phyloP scores from a whole-genome alignment of 1,284 basidiomycete genomes.

The Ganoderma resinaceum region DNA sequence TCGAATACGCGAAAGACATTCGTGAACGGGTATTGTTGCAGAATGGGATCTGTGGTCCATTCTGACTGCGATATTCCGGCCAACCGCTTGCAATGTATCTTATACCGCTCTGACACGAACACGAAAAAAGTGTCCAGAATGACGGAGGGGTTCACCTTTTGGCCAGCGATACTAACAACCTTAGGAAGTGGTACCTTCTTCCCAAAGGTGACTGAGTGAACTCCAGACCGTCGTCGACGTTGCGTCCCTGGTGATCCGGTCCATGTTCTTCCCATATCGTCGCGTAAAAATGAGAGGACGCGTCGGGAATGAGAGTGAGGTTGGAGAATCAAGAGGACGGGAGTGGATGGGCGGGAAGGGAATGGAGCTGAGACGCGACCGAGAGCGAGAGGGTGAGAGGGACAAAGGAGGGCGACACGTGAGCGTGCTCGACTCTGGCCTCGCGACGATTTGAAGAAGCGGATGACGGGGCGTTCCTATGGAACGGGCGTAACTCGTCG shows the following conservation, averaged over 20 bases:
- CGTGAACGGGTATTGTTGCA: conserved; percentile 46
- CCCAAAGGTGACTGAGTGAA: conserved; percentile 5
- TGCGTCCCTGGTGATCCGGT: neutral
- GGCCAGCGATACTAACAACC: conserved; percentile 37
- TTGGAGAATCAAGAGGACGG: neutral
- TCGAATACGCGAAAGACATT: conserved; percentile 53
- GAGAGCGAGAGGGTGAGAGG: neutral
- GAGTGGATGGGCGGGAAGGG: neutral
- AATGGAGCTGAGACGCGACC: conserved; percentile 3
- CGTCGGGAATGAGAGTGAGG: neutral
- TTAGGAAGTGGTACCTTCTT: conserved; percentile 24
- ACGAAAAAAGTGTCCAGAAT: conserved; percentile 45
- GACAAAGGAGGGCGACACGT: conserved; percentile 1
- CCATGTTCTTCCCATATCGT: conserved; percentile 20
- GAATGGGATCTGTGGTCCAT: conserved; percentile 48
- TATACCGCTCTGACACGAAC: conserved; percentile 47
- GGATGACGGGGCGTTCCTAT: neutral
- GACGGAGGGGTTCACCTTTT: conserved; percentile 36
- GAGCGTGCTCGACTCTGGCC: conserved; percentile 2
- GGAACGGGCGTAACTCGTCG: neutral
- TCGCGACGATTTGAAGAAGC: conserved; percentile 1
- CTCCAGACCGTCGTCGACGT: neutral
- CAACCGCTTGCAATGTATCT: conserved; percentile 41
- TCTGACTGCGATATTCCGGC: conserved; percentile 39
- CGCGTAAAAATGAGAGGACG: neutral